phyloP scores from a whole-genome alignment of 176 grass and related monocot species.

The Thalia dealbata region DNA sequence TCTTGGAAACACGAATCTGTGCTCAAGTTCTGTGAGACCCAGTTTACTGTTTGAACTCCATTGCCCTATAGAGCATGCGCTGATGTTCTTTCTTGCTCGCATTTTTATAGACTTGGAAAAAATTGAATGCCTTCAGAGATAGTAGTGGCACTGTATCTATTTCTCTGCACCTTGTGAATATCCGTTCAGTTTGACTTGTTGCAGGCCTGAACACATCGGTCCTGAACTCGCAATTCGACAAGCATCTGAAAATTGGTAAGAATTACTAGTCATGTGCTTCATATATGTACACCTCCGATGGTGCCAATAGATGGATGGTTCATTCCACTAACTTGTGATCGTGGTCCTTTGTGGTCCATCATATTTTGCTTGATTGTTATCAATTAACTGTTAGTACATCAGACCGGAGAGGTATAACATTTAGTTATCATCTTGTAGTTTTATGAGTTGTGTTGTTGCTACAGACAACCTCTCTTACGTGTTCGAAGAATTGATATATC shows the following conservation, averaged over 20 bases:
- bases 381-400: background rate
- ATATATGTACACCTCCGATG: background rate
- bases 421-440: background rate
- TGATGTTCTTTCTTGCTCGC: background rate
- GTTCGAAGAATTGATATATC: too few relatives aligned
- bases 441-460: background rate
- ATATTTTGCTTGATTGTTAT: too few relatives aligned
- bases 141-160: background rate
- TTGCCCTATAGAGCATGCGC: background rate
- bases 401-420: background rate
- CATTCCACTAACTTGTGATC: background rate
- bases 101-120: background rate
- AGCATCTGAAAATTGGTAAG: background rate
- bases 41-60: background rate
- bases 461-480: background rate
- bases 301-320: background rate
- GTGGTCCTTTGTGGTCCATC: background rate
- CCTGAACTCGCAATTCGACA: background rate
- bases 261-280: background rate
- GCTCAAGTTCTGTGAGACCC: background rate
- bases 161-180: background rate
- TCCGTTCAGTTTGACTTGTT: background rate
- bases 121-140: background rate
- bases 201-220: background rate
- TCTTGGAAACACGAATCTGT: background rate